Percentiles rank a stretch among this genome's conserved stretches.
These are phyloP conservation scores for Trichosporon sp. DNA, from an alignment of 1,284 basidiomycete genomes.

Conservation along the genomic window DNA sequence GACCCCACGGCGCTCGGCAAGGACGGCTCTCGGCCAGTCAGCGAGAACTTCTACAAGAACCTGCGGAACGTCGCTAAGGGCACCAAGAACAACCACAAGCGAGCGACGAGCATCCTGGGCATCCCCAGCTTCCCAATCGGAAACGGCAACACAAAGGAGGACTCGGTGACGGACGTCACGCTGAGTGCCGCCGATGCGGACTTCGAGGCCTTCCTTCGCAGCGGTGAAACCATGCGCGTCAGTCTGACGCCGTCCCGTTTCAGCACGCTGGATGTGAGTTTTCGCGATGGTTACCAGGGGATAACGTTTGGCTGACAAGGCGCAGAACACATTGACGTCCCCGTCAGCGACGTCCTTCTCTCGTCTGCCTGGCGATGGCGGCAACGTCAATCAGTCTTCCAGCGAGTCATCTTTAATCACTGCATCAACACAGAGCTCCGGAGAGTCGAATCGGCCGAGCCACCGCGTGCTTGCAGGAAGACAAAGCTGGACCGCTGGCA, in stretches of 20 bases:
- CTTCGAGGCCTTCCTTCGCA: constrained; percentile 85
- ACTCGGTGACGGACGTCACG: constrained; percentile 5
- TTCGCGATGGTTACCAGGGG: not conserved
- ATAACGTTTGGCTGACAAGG: not conserved
- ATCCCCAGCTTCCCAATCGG: not conserved
- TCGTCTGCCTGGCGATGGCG: not conserved
- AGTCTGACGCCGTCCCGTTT: constrained; percentile 88
- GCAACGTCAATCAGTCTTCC: constrained; percentile 10
- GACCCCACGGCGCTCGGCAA: not conserved
- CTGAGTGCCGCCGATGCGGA: constrained; percentile 56
- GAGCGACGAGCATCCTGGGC: constrained; percentile 9
- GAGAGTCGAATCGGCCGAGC: not conserved
- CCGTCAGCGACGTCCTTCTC: not conserved
- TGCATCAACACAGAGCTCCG: constrained; percentile 12
- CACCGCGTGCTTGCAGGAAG: not conserved
- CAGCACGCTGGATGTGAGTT: constrained; percentile 77
- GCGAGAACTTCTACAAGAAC: constrained; percentile 14
- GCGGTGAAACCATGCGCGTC: constrained; percentile 84
- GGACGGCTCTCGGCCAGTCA: constrained; percentile 7
- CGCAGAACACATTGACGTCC: constrained; percentile 8
- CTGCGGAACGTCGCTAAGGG: constrained; percentile 10
- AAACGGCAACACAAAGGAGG: constrained; percentile 1
- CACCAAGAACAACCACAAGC: constrained; percentile 8
- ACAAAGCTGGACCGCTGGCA: not conserved
- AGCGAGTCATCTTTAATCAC: constrained; percentile 17